phyloP scores from a whole-genome alignment of 352 stramenopile species.

The Phytophthora melonis region DNA sequence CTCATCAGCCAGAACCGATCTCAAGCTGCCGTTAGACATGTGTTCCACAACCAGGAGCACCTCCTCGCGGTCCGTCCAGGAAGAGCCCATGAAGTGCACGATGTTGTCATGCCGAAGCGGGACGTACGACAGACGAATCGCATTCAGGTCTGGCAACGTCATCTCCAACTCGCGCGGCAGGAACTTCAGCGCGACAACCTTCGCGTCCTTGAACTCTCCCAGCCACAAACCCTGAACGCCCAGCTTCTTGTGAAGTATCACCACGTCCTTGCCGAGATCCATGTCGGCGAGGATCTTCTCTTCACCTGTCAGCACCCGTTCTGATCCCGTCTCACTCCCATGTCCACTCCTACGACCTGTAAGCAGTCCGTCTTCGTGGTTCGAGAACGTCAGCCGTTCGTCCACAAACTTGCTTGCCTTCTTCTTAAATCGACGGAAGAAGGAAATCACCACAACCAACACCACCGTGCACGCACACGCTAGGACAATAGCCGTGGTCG shows the following conservation, averaged over 20 bases:
- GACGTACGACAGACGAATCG: constrained; percentile 59
- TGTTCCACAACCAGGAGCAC: constrained; percentile 79
- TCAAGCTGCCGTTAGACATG: constrained; percentile 78
- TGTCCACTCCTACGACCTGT: constrained; percentile 12
- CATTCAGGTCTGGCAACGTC: constrained; percentile 53
- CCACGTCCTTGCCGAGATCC: constrained; percentile 58
- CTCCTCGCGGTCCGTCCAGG: constrained; percentile 63
- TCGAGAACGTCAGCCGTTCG: constrained; percentile 44
- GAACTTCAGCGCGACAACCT: constrained; percentile 69
- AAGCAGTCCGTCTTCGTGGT: constrained; percentile 40
- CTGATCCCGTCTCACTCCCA: constrained; percentile 18
- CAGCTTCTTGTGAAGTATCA: constrained; percentile 61
- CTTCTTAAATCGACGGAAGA: constrained; percentile 51
- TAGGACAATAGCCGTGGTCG: constrained; percentile 37
- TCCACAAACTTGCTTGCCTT: constrained; percentile 49
- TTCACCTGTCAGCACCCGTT: constrained; percentile 9
- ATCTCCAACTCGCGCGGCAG: constrained; percentile 46
- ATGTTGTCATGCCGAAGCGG: constrained; percentile 77
- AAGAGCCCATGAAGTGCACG: constrained; percentile 71
- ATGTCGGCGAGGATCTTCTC: constrained; percentile 50
- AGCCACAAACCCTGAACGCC: constrained; percentile 64
- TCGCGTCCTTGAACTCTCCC: constrained; percentile 51
- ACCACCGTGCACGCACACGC: constrained; percentile 33
- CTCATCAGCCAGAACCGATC: constrained; percentile 56
- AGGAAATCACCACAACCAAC: constrained; percentile 41